Evolutionary conservation across 495 filamentous ascomycete species (phyloP).

Genomic region (Aspergillus olivimuriae): DNA sequence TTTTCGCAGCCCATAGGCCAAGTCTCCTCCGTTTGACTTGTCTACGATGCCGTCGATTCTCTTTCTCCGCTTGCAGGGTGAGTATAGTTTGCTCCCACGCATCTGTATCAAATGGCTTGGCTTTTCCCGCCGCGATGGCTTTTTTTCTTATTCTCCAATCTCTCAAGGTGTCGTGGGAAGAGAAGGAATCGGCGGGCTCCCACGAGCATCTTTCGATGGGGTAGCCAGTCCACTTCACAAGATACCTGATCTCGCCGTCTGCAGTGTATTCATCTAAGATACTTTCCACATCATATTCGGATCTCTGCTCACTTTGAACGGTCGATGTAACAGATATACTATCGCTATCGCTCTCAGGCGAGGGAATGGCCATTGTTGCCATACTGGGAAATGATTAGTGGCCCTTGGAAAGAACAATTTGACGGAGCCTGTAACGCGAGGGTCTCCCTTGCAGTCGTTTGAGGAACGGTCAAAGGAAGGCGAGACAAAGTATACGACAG

Average conservation of each 20-base stretch:
- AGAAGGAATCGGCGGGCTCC: slow-evolving; percentile 55
- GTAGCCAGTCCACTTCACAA: slow-evolving; percentile 66
- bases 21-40: slow-evolving; percentile 36
- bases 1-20: slow-evolving; percentile 14
- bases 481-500: too few relatives aligned
- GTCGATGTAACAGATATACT: slow-evolving; percentile 59
- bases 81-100: slow-evolving; percentile 32
- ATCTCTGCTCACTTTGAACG: slow-evolving; percentile 26
- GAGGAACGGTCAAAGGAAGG: too few relatives aligned
- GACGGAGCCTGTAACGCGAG: too few relatives aligned
- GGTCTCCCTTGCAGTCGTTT: too few relatives aligned
- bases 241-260: slow-evolving; percentile 41
- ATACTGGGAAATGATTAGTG: neutral
- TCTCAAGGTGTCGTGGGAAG: slow-evolving; percentile 35
- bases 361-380: neutral
- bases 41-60: slow-evolving; percentile 41
- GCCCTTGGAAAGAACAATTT: neutral
- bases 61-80: slow-evolving; percentile 18
- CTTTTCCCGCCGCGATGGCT: slow-evolving; percentile 34
- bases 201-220: slow-evolving; percentile 51
- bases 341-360: slow-evolving; percentile 39
- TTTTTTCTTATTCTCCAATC: slow-evolving; percentile 51
- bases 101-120: slow-evolving; percentile 42
- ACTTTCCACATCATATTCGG: slow-evolving; percentile 39
- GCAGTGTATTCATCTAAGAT: slow-evolving; percentile 42